These are phyloP conservation scores for Aspergillus nanangensis DNA, from an alignment of 495 filamentous ascomycete genomes.

Conservation along the genomic window DNA sequence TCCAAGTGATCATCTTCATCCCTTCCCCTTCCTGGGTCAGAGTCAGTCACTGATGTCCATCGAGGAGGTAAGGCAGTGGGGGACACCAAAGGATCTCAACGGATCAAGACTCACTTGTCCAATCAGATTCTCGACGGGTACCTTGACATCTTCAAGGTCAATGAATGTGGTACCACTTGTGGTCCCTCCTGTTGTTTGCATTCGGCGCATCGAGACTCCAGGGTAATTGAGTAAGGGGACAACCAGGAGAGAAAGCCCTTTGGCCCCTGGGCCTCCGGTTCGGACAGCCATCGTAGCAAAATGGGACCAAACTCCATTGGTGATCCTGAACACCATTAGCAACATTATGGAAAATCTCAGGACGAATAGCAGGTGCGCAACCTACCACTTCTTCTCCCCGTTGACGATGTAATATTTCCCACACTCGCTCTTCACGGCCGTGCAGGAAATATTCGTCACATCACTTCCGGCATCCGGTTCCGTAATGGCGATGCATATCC, in stretches of 20 bases:
- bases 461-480: slow-evolving; percentile 70
- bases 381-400: slow-evolving; percentile 72
- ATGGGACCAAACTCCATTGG: slow-evolving; percentile 72
- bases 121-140: slow-evolving; percentile 65
- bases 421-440: slow-evolving; percentile 56
- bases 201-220: slow-evolving; percentile 61
- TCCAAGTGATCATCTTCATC: slow-evolving; percentile 75
- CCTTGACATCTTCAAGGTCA: slow-evolving; percentile 67
- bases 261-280: slow-evolving; percentile 56
- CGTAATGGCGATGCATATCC: slow-evolving; percentile 72
- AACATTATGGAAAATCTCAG: background rate
- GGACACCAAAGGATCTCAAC: too few species aligned
- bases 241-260: slow-evolving; percentile 60
- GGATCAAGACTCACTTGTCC: slow-evolving; percentile 35
- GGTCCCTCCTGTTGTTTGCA: slow-evolving; percentile 56
- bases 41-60: too few species aligned
- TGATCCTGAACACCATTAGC: slow-evolving; percentile 56
- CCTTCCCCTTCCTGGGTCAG: slow-evolving; percentile 61
- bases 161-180: slow-evolving; percentile 71
- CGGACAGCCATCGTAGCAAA: slow-evolving; percentile 70
- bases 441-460: slow-evolving; percentile 65
- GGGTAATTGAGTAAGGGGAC: slow-evolving; percentile 60
- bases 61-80: too few species aligned
- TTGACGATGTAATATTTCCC: slow-evolving; percentile 68
- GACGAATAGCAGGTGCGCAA: background rate